Base-by-base conservation (phyloP, 257 asterid genomes). In the Jacaranda copaia region DNA sequence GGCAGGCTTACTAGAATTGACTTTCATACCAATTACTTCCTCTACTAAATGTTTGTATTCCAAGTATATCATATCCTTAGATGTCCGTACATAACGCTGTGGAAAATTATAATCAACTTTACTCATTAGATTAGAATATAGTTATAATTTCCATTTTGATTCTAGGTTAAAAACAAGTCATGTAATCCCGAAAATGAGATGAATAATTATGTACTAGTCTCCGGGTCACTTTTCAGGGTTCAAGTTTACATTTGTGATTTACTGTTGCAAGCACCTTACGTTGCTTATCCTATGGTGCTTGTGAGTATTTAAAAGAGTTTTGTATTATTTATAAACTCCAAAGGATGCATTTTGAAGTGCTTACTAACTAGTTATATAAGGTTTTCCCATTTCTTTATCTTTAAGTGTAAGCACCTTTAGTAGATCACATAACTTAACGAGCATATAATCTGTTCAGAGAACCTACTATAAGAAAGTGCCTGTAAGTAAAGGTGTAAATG, bases 331-430 rank as follows among this genome's bases (percentile, higher is more conserved):
- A 61, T 65, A 40, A 16, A 48, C 65, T 70, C 65, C 67, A 61
- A 53, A 8, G 56, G 45, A 46, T 38, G 53, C 73, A 74, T 8
- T 73, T 68, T 58, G 35, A 77, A 70, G 73, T 49, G 68, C 42
- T 48, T 32, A 48, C 52, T 18, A 52, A 66, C 58, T 60, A 67
- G 8, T 25, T 12, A 4, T n/a, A 60, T 32, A 32, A 52, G 12
- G 49, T 14, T 43, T 20, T 14, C 77, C 57, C 36, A 14, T 20
- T 6, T 68, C 46, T 51, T 7, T 70, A 52, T 52, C 75, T 52
- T 51, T 59, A 35, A 42, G 66, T 43, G 69, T 58, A 20, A 43
- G 70, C 70, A 16, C 13, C 35, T 43, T 3, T 1, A 7, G 64
- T 49, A 49, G n/a, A 39, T 52, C 48, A n/a, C 10, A 40, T 36